Percentiles rank a stretch among this genome's conserved stretches.
These are phyloP conservation scores for Limonomyces culmigenus DNA, from an alignment of 1,284 basidiomycete genomes.

Conservation along the genomic window DNA sequence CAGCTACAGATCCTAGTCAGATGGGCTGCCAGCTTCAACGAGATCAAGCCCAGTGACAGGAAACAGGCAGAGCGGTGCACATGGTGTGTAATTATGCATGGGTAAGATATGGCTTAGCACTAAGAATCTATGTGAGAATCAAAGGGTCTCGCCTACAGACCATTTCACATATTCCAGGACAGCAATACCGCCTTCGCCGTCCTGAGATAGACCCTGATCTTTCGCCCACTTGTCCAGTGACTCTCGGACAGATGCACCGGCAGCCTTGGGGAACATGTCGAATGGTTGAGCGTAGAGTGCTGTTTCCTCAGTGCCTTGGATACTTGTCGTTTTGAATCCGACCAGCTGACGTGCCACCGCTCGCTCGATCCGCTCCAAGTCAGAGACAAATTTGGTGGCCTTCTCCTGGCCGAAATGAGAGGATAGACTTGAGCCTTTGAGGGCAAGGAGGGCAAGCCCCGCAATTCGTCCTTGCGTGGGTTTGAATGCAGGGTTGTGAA, in stretches of 20 bases:
- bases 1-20: too few relatives aligned
- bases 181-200: conserved; percentile 27
- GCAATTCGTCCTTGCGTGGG: conserved; percentile 54
- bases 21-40: too few relatives aligned
- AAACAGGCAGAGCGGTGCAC: too few relatives aligned
- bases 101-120: too few relatives aligned
- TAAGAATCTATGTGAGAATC: too few relatives aligned
- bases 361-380: conserved; percentile 55
- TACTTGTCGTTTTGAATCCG: conserved; percentile 63
- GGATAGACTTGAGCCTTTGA: conserved; percentile 29
- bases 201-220: conserved; percentile 29
- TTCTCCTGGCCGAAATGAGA: conserved; percentile 27
- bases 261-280: conserved; percentile 47
- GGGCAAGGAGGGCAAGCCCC: conserved; percentile 44
- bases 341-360: conserved; percentile 74
- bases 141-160: conserved; percentile 37
- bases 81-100: too few relatives aligned
- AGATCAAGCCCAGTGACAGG: too few relatives aligned
- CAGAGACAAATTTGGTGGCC: conserved; percentile 26
- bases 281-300: conserved; percentile 72
- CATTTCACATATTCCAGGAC: conserved; percentile 52
- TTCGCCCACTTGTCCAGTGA: conserved; percentile 55
- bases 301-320: conserved; percentile 29
- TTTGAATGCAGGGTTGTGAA: conserved; percentile 44
- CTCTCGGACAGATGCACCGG: conserved; percentile 39